Evolutionary conservation across 2,329 filamentous ascomycete species (phyloP).

Genomic region (Aspergillus piperis): DNA sequence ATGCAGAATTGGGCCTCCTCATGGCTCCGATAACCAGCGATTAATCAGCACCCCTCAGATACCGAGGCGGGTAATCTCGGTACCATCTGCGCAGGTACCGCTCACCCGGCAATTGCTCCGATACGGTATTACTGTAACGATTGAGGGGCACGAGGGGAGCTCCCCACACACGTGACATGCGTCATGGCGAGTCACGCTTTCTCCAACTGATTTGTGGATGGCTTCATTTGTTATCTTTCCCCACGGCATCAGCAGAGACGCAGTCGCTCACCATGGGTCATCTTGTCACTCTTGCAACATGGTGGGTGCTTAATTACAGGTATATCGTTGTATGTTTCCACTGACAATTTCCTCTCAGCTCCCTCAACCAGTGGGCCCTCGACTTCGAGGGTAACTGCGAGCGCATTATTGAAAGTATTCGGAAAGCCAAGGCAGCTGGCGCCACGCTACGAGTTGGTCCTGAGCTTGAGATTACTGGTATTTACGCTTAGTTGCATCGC

Average conservation of each 20-base stretch:
- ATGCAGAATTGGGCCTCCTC: not conserved
- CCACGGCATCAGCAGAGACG: not conserved
- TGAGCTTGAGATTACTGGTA: conserved; percentile 57
- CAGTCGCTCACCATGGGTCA: conserved; percentile 37
- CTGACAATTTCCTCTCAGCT: conserved; percentile 25
- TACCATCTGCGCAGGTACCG: conserved; percentile 4
- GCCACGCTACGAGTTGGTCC: conserved; percentile 65
- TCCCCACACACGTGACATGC: conserved; percentile 33
- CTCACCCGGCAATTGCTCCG: not conserved
- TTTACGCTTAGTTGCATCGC: not conserved
- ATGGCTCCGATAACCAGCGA: conserved; percentile 14
- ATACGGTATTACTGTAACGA: conserved; percentile 12
- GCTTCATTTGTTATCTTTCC: no score
- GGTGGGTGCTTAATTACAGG: conserved; percentile 24
- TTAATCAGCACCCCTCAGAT: conserved; percentile 15
- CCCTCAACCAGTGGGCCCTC: conserved; percentile 54
- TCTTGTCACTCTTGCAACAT: conserved; percentile 48
- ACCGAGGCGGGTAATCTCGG: conserved; percentile 8
- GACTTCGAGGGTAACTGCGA: conserved; percentile 66
- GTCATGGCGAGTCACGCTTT: conserved; percentile 16
- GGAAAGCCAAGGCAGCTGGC: conserved; percentile 59
- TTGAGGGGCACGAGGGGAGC: conserved; percentile 19
- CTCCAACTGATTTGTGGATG: conserved; percentile 16
- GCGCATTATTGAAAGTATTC: conserved; percentile 65
- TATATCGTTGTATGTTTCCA: not conserved